These are phyloP conservation scores for Aspergillus sp. DNA, from an alignment of 2,329 filamentous ascomycete genomes.

Conservation along the genomic window DNA sequence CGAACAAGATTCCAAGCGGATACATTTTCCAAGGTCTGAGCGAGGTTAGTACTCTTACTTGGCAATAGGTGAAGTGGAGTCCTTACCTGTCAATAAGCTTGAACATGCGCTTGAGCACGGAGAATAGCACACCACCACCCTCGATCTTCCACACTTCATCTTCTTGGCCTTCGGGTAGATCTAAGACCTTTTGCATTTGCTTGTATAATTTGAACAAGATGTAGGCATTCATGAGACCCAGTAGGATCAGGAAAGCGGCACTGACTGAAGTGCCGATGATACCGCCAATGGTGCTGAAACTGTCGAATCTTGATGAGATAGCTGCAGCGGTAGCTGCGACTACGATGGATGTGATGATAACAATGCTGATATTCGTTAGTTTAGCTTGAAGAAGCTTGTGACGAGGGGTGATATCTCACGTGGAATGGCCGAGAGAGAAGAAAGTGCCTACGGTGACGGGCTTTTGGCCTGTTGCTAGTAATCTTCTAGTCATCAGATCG, in stretches of 20 bases:
- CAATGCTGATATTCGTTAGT: conserved; percentile 57
- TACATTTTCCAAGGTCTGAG: conserved; percentile 84
- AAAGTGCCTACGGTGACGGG: conserved; percentile 93
- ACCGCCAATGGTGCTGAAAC: conserved; percentile 76
- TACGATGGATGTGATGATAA: conserved; percentile 84
- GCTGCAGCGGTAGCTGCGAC: conserved; percentile 89
- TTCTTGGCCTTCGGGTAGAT: conserved; percentile 46
- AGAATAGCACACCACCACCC: conserved; percentile 73
- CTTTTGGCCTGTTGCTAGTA: conserved; percentile 80
- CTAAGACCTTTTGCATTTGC: conserved; percentile 65
- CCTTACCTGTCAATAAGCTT: conserved; percentile 61
- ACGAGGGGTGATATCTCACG: conserved; percentile 43
- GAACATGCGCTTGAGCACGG: conserved; percentile 73
- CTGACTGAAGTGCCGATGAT: conserved; percentile 89
- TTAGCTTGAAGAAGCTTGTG: neutral
- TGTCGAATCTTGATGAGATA: conserved; percentile 75
- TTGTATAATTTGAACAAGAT: conserved; percentile 77
- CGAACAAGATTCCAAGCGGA: conserved; percentile 82
- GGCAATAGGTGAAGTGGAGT: neutral
- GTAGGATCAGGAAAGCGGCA: conserved; percentile 75
- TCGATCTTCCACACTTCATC: conserved; percentile 67
- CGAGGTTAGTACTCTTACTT: neutral
- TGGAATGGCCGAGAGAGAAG: conserved; percentile 91
- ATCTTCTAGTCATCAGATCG: conserved; percentile 87
- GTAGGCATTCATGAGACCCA: conserved; percentile 82